Base-by-base conservation (phyloP, 805 yeast genomes). In the Yamadazyma endophytica region DNA sequence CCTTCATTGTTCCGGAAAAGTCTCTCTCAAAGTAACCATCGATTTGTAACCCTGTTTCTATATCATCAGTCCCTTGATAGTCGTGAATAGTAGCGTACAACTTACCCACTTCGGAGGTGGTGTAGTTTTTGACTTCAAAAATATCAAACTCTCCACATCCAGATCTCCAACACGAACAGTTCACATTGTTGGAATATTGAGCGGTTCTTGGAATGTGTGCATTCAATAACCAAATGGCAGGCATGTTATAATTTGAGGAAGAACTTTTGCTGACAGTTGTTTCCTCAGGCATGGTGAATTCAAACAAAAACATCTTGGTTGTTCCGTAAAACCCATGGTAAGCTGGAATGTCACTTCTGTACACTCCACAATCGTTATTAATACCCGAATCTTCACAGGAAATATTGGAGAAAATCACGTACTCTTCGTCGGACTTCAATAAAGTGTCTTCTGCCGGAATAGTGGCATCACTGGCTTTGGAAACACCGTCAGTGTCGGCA, bases 141-240 rank as follows among this genome's bases (percentile, higher is more conserved):
- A 80, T 72, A 56, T 82, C 90, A 44, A 76, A 79, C 56, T 82
- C 88, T 52, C 89, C 88, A 57, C 88, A 79, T 8, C 89, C 90
- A 17, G 81, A 69, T 26, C 72, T 64, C 89, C 89, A 82, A 48
- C 87, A 78, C 5, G 87, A 79, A 55, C 88, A 82, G 50, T 75
- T 76, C 21, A 62, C 59, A 42, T 75, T 75, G 4, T 58, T 39
- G 28, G 80, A 77, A 50, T 80, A 82, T 56, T 82, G 88, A 3
- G 88, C 61, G 13, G 88, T 81, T 64, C 89, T 71, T 42, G 87
- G 82, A 36, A 82, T 79, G 43, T 76, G 70, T 18, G 85, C 81
- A 43, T 82, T 81, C 48, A 82, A 61, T 38, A 82, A 61, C 89
- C 89, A 82, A 44, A 80, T 80, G 13, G 86, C 88, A 7, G 89